Evolutionary conservation across 2,329 filamentous ascomycete species (phyloP).

Genomic region (Pseudocercospora macadamiae): DNA sequence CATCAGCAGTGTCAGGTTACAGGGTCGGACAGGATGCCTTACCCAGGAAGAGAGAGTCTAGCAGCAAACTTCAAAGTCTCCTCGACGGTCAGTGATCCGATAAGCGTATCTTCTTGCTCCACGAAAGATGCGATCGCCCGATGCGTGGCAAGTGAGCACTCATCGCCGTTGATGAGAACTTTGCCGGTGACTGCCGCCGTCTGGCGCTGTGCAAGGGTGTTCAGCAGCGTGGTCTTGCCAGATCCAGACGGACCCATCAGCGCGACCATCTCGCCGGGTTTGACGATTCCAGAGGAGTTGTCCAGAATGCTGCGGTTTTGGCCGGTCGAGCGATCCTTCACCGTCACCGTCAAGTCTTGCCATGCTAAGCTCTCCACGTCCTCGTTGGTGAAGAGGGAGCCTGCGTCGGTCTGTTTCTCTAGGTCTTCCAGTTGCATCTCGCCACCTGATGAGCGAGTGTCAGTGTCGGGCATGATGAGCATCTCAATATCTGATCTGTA

Average conservation of each 20-base stretch:
- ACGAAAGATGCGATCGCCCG: conserved; percentile 71
- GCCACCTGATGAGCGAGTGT: conserved; percentile 9
- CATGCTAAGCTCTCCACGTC: conserved; percentile 65
- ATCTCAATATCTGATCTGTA: conserved; percentile 28
- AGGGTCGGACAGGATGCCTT: conserved; percentile 49
- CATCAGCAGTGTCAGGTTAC: conserved; percentile 5
- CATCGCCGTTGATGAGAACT: conserved; percentile 63
- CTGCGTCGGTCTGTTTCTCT: conserved; percentile 20
- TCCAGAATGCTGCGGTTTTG: conserved; percentile 47
- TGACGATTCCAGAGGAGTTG: conserved; percentile 23
- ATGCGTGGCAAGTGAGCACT: conserved; percentile 25
- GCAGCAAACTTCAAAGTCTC: conserved; percentile 79
- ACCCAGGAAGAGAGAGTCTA: conserved; percentile 56
- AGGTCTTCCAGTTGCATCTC: conserved; percentile 21
- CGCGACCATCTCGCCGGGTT: conserved; percentile 70
- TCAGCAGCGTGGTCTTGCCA: conserved; percentile 82
- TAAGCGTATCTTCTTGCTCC: conserved; percentile 81
- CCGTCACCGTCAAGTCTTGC: conserved; percentile 65
- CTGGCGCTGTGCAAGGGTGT: conserved; percentile 68
- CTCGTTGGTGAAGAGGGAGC: conserved; percentile 56
- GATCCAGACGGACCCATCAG: conserved; percentile 72
- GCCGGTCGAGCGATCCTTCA: conserved; percentile 68
- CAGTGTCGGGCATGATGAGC: conserved; percentile 24
- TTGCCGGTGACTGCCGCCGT: conserved; percentile 53
- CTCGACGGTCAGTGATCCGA: conserved; percentile 74